A percentile compares a stretch with the other conserved stretches of the same genome.
Conservation (phyloP, 148 eudicot species). For the Rhododendron ovatum region DNA sequence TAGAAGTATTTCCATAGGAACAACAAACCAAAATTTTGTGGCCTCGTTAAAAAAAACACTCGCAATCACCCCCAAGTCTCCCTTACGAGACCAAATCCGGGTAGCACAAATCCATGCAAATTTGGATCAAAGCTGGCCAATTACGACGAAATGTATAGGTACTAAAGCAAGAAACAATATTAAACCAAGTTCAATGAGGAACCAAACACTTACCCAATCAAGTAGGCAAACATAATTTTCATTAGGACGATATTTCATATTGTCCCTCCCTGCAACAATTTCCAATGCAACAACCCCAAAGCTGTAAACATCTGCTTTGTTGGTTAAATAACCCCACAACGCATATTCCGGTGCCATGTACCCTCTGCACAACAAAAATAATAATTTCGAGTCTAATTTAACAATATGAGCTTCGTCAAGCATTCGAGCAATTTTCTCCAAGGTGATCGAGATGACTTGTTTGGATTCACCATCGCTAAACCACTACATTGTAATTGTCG, state of each 20-base stretch:
- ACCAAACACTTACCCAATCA: constrained; percentile 22
- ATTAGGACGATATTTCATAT: constrained; percentile 41
- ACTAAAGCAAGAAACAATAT: neutral
- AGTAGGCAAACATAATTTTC: constrained; percentile 48
- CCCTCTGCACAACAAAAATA: constrained; percentile 35
- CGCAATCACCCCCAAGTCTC: neutral
- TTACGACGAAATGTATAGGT: neutral
- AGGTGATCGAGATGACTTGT: neutral
- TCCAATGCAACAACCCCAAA: constrained; percentile 67
- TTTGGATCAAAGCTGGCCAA: neutral
- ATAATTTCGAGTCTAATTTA: neutral
- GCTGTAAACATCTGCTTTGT: constrained; percentile 77
- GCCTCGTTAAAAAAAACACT: neutral
- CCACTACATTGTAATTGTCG: neutral
- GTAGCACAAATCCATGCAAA: neutral
- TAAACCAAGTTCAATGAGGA: neutral
- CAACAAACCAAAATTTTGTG: neutral
- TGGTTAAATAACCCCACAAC: constrained; percentile 63
- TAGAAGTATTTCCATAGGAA: neutral
- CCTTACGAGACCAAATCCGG: neutral
- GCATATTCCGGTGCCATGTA: constrained; percentile 84
- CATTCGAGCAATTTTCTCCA: too few relatives aligned
- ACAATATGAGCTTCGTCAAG: neutral
- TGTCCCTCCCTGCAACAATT: constrained; percentile 60
- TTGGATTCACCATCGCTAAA: neutral